Percentiles rank a stretch among this genome's conserved stretches.
phyloP scores from a whole-genome alignment of 192 early-diverging fungal genomes.

The Coemansia sp. region DNA sequence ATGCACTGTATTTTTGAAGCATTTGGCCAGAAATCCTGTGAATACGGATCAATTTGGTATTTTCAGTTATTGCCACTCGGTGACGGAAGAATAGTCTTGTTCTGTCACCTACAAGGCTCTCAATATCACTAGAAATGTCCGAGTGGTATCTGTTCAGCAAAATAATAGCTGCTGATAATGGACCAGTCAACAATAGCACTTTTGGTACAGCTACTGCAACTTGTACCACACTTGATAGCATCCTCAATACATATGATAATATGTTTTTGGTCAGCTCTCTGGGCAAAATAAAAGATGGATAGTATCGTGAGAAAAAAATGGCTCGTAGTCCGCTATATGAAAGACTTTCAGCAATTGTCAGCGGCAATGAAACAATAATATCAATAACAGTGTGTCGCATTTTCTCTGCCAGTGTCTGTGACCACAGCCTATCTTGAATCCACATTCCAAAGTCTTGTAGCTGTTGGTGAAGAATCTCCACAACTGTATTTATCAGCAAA shows the following conservation, averaged over 20 bases:
- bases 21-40: neutral
- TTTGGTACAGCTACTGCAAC: neutral
- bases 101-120: neutral
- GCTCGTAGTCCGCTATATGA: neutral
- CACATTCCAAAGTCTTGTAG: neutral
- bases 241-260: neutral
- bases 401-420: neutral
- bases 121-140: neutral
- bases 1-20: neutral
- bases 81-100: neutral
- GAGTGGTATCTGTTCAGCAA: neutral
- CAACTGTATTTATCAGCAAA: conserved; percentile 19
- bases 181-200: neutral
- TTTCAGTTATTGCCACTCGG: neutral
- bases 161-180: neutral
- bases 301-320: neutral
- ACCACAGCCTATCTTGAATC: conserved; percentile 10
- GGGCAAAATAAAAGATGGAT: neutral
- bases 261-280: neutral
- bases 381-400: conserved; percentile 5
- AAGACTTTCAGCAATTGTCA: conserved; percentile 20
- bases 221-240: neutral
- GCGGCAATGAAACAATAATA: conserved; percentile 7
- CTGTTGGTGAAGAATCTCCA: conserved; percentile 12
- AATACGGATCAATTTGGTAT: neutral